Evolutionary conservation across 78 protist genomes (phyloP).

Genomic region (Polysphondylium violaceum): DNA sequence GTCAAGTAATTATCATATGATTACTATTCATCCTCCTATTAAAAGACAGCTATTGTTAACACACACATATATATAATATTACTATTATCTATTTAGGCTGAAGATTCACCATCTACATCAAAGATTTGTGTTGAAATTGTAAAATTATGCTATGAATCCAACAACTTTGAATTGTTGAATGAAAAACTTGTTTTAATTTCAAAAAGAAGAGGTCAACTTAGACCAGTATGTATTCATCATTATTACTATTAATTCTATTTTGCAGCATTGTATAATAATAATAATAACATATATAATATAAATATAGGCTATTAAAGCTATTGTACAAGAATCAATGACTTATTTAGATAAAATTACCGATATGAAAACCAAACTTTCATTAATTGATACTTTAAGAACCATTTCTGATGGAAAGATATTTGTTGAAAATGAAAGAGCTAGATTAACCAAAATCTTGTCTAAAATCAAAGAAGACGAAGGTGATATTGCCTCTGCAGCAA

Average conservation of each 20-base stretch:
- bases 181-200: slow-evolving; percentile 73
- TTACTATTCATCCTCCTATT: neutral
- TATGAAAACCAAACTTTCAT: slow-evolving; percentile 56
- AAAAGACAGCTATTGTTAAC: neutral
- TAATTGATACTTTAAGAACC: slow-evolving; percentile 76
- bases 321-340: slow-evolving; percentile 76
- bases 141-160: slow-evolving; percentile 66
- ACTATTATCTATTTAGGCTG: slow-evolving; percentile 1
- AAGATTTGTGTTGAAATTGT: slow-evolving; percentile 77
- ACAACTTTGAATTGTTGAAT: slow-evolving; percentile 42
- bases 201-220: slow-evolving; percentile 85
- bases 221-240: too few relatives aligned
- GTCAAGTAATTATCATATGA: slow-evolving; percentile 51
- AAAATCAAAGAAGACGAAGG: slow-evolving; percentile 86
- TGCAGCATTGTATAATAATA: neutral
- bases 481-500: slow-evolving; percentile 80
- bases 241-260: too few relatives aligned
- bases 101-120: slow-evolving; percentile 80
- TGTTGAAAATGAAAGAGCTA: slow-evolving; percentile 92
- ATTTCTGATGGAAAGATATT: slow-evolving; percentile 89
- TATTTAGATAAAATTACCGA: slow-evolving; percentile 61
- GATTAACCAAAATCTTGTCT: slow-evolving; percentile 81
- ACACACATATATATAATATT: neutral
- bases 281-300: too few relatives aligned
- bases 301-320: slow-evolving; percentile 63